Evolutionary conservation across 352 stramenopile species (phyloP).

Genomic region (Pythium angustatum): DNA sequence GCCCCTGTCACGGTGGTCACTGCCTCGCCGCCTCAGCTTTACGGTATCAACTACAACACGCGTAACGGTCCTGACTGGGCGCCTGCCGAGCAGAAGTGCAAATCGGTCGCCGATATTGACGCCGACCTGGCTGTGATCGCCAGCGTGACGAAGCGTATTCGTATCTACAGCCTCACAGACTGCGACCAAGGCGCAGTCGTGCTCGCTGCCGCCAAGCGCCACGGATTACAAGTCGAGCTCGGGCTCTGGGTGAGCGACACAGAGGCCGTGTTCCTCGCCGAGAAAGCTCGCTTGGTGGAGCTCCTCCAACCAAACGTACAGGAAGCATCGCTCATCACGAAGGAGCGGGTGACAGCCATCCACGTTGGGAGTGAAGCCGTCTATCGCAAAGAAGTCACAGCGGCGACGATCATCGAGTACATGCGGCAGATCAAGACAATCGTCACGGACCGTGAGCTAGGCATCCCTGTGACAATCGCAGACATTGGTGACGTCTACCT

Average conservation of each 20-base stretch:
- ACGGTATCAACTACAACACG: conserved; percentile 46
- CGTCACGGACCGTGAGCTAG: conserved; percentile 21
- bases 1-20: neutral
- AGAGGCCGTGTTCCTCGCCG: conserved; percentile 38
- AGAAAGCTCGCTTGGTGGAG: conserved; percentile 40
- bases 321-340: conserved; percentile 24
- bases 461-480: conserved; percentile 56
- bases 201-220: conserved; percentile 24
- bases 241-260: conserved; percentile 62
- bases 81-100: conserved; percentile 24
- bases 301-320: conserved; percentile 26
- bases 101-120: conserved; percentile 20
- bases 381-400: conserved; percentile 63
- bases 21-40: conserved; percentile 10
- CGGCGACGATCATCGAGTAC: conserved; percentile 39
- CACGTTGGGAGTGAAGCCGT: conserved; percentile 73
- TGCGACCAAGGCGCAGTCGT: conserved; percentile 35
- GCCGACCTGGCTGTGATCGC: conserved; percentile 28
- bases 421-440: conserved; percentile 47
- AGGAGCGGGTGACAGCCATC: conserved; percentile 33
- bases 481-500: conserved; percentile 74
- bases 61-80: conserved; percentile 34
- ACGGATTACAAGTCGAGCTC: conserved; percentile 40
- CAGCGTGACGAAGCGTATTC: conserved; percentile 29
- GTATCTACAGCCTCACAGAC: conserved; percentile 40